phyloP scores from a whole-genome alignment of 2,329 filamentous ascomycete genomes.

The Colletotrichum filicis region DNA sequence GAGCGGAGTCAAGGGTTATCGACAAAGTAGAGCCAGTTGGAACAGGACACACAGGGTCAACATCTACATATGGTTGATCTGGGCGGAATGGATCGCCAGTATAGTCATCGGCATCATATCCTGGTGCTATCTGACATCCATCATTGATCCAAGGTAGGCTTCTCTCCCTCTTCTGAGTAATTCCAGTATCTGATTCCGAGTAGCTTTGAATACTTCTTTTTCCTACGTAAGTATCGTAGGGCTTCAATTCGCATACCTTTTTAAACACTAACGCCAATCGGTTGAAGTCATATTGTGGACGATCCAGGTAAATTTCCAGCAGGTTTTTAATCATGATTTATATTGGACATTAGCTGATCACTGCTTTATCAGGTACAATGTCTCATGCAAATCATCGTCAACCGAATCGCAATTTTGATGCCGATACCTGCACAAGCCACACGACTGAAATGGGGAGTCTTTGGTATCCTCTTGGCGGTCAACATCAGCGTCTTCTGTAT shows the following conservation, averaged over 20 bases:
- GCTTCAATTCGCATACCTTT: too few species aligned
- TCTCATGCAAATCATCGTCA: slow-evolving; percentile 64
- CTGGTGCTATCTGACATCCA: slow-evolving; percentile 48
- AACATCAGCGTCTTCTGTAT: slow-evolving; percentile 62
- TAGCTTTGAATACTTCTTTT: slow-evolving; percentile 32
- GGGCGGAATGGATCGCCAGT: slow-evolving; percentile 50
- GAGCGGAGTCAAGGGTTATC: slow-evolving; percentile 45
- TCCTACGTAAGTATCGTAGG: slow-evolving; percentile 10
- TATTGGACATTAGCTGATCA: background rate
- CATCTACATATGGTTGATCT: slow-evolving; percentile 52
- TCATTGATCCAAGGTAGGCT: slow-evolving; percentile 44
- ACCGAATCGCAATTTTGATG: slow-evolving; percentile 58
- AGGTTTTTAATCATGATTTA: background rate
- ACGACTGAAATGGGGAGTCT: slow-evolving; percentile 55
- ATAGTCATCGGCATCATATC: slow-evolving; percentile 46
- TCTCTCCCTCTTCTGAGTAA: background rate
- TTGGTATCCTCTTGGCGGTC: slow-evolving; percentile 53
- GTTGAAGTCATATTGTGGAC: slow-evolving; percentile 19
- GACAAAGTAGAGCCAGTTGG: slow-evolving; percentile 47
- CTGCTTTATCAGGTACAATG: slow-evolving; percentile 46
- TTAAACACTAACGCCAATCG: too few species aligned
- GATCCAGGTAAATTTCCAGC: background rate
- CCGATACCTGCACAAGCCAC: slow-evolving; percentile 48
- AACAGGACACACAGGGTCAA: slow-evolving; percentile 46
- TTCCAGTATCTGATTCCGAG: background rate